phyloP scores from a whole-genome alignment of 2,329 filamentous ascomycete genomes.

The Massarina eburnea region DNA sequence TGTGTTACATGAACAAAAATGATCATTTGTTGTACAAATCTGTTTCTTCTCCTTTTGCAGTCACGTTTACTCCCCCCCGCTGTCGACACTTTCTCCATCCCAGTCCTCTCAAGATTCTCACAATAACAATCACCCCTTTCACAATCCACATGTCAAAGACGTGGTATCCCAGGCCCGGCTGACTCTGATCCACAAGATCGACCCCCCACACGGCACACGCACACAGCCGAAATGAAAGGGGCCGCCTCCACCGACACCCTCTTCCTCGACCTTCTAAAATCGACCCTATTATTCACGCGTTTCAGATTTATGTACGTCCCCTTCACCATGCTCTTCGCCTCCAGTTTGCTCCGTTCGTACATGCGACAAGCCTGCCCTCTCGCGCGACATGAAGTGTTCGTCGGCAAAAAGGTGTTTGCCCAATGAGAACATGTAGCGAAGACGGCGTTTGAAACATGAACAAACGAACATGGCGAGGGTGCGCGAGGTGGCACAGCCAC shows the following conservation, averaged over 20 bases:
- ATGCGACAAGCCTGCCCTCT: too few relatives aligned
- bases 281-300: not conserved
- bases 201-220: not conserved
- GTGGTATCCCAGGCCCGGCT: not conserved
- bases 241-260: too few relatives aligned
- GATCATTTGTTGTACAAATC: not conserved
- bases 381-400: too few relatives aligned
- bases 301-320: not conserved
- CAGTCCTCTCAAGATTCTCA: not conserved
- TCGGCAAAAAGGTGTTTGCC: too few relatives aligned
- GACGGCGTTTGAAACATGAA: not conserved
- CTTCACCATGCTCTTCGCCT: not conserved
- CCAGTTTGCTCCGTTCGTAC: not conserved
- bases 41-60: not conserved
- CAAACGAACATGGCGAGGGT: not conserved
- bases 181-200: not conserved
- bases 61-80: not conserved
- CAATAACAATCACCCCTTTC: not conserved
- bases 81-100: not conserved
- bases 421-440: not conserved
- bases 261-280: too few relatives aligned
- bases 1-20: not conserved
- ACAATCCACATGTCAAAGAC: not conserved
- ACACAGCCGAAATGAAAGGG: conserved; percentile 3
- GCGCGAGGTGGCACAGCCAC: too few relatives aligned